phyloP scores from a whole-genome alignment of 192 early-diverging fungal species.

The Coemansia asiatica region DNA sequence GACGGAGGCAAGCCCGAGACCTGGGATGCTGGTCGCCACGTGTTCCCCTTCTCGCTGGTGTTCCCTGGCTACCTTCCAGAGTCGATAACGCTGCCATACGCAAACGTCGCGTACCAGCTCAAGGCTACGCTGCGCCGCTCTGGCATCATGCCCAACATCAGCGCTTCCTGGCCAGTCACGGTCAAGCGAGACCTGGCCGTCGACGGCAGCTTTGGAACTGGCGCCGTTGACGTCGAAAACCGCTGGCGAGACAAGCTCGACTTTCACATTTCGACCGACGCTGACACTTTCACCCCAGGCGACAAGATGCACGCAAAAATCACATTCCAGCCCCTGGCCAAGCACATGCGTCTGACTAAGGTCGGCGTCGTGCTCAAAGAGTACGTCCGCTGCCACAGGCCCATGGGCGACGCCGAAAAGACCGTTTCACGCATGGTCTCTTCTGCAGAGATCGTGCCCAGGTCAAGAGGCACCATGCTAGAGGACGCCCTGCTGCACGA shows the following conservation, averaged over 20 bases:
- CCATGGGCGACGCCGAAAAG: slow-evolving; percentile 43
- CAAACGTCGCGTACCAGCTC: slow-evolving; percentile 45
- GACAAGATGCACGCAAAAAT: slow-evolving; percentile 31
- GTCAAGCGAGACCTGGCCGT: slow-evolving; percentile 50
- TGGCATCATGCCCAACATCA: slow-evolving; percentile 43
- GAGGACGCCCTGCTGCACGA: background rate
- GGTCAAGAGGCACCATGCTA: background rate
- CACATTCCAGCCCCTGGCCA: slow-evolving; percentile 52
- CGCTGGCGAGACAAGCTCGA: slow-evolving; percentile 52
- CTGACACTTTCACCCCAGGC: slow-evolving; percentile 47
- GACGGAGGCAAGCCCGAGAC: slow-evolving; percentile 47
- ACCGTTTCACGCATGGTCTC: slow-evolving; percentile 44
- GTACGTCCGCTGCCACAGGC: slow-evolving; percentile 50
- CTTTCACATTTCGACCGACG: slow-evolving; percentile 31
- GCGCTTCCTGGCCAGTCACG: slow-evolving; percentile 20
- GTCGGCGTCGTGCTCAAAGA: slow-evolving; percentile 52
- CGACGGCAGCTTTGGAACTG: slow-evolving; percentile 48
- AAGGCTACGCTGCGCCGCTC: slow-evolving; percentile 48
- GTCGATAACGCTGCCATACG: slow-evolving; percentile 46
- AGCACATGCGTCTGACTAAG: slow-evolving; percentile 39
- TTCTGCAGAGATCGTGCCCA: slow-evolving; percentile 24
- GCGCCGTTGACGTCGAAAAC: slow-evolving; percentile 49
- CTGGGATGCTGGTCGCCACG: slow-evolving; percentile 47
- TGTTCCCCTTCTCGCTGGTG: slow-evolving; percentile 48
- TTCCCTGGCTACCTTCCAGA: slow-evolving; percentile 51